These are phyloP conservation scores for Aspergillus biplanus DNA, from an alignment of 495 filamentous ascomycete species.

Conservation along the genomic window DNA sequence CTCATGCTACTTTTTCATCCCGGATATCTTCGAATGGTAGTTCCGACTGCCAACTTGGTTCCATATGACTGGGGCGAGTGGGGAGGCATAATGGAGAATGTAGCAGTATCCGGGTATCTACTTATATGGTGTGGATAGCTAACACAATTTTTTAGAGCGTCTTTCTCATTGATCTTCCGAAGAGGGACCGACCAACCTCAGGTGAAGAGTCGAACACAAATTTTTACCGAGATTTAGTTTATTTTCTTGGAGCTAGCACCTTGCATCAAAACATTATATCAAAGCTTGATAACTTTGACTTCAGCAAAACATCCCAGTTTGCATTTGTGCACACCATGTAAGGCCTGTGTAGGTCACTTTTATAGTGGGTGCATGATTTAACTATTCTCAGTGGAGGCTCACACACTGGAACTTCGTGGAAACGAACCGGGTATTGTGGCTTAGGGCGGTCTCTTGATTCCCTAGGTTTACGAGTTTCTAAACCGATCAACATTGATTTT, in stretches of 20 bases:
- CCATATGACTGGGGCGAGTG: conserved; percentile 85
- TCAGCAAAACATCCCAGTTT: conserved; percentile 64
- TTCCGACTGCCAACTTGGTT: conserved; percentile 83
- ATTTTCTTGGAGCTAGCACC: conserved; percentile 71
- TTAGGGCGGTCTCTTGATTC: conserved; percentile 62
- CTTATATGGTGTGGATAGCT: background rate
- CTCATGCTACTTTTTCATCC: conserved; percentile 79
- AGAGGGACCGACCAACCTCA: conserved; percentile 38
- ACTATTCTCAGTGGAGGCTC: conserved; percentile 50
- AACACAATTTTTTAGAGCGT: conserved; percentile 49
- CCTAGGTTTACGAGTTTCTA: conserved; percentile 55
- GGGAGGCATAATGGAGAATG: conserved; percentile 76
- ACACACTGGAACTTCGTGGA: conserved; percentile 56
- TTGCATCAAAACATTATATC: conserved; percentile 62
- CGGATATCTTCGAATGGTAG: conserved; percentile 68
- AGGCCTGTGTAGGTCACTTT: conserved; percentile 10
- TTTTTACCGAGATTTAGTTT: conserved; percentile 71
- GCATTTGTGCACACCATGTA: conserved; percentile 82
- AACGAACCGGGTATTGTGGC: conserved; percentile 70
- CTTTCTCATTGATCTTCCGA: conserved; percentile 85
- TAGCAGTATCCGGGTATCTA: conserved; percentile 23
- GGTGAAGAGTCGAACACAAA: conserved; percentile 45
- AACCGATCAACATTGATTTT: conserved; percentile 61
- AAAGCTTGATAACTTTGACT: conserved; percentile 73
- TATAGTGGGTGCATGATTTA: background rate